Conservation (phyloP, 352 stramenopile species). For the Phytophthora ohioensis region DNA sequence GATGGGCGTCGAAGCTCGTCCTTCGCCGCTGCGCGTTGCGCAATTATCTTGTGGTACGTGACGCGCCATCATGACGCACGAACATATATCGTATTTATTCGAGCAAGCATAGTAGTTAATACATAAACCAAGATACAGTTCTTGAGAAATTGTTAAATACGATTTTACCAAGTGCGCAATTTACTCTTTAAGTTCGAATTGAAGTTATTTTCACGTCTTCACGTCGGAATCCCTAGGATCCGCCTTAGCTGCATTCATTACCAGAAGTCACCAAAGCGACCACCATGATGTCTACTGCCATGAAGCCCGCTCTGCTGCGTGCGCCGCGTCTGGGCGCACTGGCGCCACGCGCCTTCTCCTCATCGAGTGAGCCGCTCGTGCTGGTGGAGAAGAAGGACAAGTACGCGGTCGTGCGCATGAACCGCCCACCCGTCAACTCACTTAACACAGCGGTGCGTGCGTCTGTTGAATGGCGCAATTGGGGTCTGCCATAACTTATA, state of each 20-base stretch:
- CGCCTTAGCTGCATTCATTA: neutral
- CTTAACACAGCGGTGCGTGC: conserved; percentile 69
- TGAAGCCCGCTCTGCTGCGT: conserved; percentile 18
- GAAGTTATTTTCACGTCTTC: conserved; percentile 23
- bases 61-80: neutral
- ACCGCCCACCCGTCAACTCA: conserved; percentile 83
- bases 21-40: neutral
- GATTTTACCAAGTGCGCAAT: too few species aligned
- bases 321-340: conserved; percentile 10
- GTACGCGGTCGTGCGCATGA: conserved; percentile 84
- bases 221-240: conserved; percentile 46
- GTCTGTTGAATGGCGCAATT: neutral
- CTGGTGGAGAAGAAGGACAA: conserved; percentile 78
- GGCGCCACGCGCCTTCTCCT: conserved; percentile 39
- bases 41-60: conserved; percentile 21
- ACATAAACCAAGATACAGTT: too few species aligned
- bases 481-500: neutral
- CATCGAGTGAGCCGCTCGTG: conserved; percentile 57
- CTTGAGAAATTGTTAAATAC: too few species aligned
- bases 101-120: too few species aligned
- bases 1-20: neutral
- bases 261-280: neutral
- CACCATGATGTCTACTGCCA: conserved; percentile 28
- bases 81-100: conserved; percentile 1
- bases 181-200: conserved; percentile 4